Conservation (phyloP, 495 filamentous ascomycete genomes). For the Aspergillus steynii region DNA sequence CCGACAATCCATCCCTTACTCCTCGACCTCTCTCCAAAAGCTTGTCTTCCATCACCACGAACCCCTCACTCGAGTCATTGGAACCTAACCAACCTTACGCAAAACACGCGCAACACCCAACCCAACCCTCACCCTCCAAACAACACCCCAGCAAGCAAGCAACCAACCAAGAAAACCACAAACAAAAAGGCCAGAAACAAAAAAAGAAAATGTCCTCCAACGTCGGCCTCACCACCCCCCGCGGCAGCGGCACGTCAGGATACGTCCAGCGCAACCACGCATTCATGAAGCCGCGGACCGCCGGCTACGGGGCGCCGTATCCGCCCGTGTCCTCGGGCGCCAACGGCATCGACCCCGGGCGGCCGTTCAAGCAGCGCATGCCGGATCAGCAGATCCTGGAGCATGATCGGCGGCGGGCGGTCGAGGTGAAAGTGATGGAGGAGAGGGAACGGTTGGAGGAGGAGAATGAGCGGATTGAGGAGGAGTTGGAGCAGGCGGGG, state of each 20-base stretch:
- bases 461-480: conserved; percentile 57
- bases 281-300: conserved; percentile 73
- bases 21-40: no score
- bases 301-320: conserved; percentile 53
- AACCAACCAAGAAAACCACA: not conserved
- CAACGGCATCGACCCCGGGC: conserved; percentile 38
- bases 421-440: conserved; percentile 92
- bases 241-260: conserved; percentile 92
- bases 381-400: conserved; percentile 91
- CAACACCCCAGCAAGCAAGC: no score
- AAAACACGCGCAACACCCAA: not conserved
- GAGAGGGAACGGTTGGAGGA: conserved; percentile 88
- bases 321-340: conserved; percentile 35
- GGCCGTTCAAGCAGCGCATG: conserved; percentile 76
- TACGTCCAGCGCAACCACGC: conserved; percentile 96
- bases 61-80: no score
- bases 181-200: not conserved
- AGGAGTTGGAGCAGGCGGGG: conserved; percentile 20
- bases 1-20: no score
- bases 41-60: no score
- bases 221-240: conserved; percentile 93
- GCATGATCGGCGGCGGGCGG: conserved; percentile 83
- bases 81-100: no score
- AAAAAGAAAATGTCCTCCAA: conserved; percentile 79
- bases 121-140: not conserved